Evolutionary conservation across 495 filamentous ascomycete genomes (phyloP).

Genomic region (Tuber brumale): DNA sequence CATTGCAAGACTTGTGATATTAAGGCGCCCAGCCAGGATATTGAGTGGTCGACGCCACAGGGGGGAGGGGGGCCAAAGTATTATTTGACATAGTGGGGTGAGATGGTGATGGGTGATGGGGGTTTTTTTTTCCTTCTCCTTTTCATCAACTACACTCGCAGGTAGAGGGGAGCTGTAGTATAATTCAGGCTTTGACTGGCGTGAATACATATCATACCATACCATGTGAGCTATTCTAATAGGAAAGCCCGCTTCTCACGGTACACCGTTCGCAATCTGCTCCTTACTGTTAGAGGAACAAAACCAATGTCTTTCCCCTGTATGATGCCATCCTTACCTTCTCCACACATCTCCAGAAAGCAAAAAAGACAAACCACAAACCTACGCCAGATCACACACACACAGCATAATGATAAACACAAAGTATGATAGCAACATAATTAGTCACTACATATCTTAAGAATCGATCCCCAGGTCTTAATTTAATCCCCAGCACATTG

Average conservation of each 20-base stretch:
- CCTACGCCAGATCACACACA: neutral
- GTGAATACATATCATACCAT: neutral
- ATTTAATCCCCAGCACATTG: neutral
- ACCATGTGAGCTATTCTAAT: neutral
- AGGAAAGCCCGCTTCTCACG: neutral
- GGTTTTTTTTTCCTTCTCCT: neutral
- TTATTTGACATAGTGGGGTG: constrained; percentile 63
- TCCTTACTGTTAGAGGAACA: neutral
- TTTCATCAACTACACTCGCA: neutral
- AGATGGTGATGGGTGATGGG: neutral
- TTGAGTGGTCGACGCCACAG: constrained; percentile 92
- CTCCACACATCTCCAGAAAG: neutral
- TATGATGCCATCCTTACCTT: neutral
- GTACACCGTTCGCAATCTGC: neutral
- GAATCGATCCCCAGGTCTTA: too few species aligned
- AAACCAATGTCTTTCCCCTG: neutral
- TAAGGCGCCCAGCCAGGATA: constrained; percentile 92
- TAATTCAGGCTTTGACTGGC: neutral
- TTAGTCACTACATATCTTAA: neutral
- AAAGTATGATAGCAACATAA: too few species aligned
- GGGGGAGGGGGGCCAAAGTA: constrained; percentile 97
- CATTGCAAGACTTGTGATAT: constrained; percentile 99
- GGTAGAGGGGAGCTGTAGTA: neutral
- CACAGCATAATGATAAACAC: neutral
- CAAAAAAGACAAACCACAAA: neutral